Evolutionary conservation across 371 early-diverging fungal species (phyloP), one percentile per base, ranked within the genome.

Genomic region (Apophysomyces elegans): DNA sequence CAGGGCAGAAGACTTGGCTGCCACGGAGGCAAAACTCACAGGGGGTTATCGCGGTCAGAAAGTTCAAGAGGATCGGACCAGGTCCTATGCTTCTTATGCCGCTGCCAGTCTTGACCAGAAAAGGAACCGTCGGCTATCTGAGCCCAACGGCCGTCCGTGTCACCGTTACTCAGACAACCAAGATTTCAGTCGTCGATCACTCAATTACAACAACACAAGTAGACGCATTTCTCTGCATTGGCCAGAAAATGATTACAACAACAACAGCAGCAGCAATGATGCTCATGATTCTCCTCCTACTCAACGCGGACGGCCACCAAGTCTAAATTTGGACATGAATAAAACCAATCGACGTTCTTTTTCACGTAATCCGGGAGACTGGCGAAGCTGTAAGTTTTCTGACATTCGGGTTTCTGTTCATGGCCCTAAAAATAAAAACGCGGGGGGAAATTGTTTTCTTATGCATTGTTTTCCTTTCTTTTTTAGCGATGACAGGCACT

Each of bases 21-120:
- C 78, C 26, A 72, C 83, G 18, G 83, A 80, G 45, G 83, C 83
- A 12, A 83, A 80, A 65, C 58, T 83, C 4, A 80, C 58, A 16
- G 81, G 82, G 12, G 68, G 67, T 6, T 68, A 56, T 21, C n/a
- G 54, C n/a, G 21, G 32, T 26, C 32, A 26, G 32, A 26, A 26
- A 26, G 32, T 26, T 8, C 58, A 45, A 5, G 37, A 47, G 21
- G 54, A 50, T 21, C 54, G 60, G 41, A 11, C 36, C 38, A 11
- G 60, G 41, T 16, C 63, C 56, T 37, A 39, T 37, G 14, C 38
- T n/a, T 41, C 36, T 4, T 43, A 44, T 8, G 7, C 58, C 21
- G 32, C 21, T 56, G 64, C 37, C 7, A 38, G 8, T 44, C 43
- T 37, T 32, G 63, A 46, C 39, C 61, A 46, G 66, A 71, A 41